phyloP scores from a whole-genome alignment of 2,329 filamentous ascomycete genomes.

The Tolypocladium tropicale region DNA sequence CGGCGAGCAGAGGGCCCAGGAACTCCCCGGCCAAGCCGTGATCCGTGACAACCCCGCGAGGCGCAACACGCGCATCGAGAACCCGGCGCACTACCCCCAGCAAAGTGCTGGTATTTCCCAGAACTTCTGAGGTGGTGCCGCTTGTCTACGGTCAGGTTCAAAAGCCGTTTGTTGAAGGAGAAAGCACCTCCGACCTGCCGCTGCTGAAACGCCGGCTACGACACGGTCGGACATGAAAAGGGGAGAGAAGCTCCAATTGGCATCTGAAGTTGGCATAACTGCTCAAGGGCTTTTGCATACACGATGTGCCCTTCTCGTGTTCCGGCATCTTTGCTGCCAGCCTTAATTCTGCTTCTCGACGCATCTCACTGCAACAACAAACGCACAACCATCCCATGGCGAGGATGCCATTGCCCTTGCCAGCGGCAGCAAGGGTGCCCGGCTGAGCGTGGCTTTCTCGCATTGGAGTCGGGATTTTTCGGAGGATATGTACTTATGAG shows the following conservation, averaged over 20 bases:
- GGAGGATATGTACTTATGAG: not conserved
- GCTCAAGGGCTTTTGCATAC: not conserved
- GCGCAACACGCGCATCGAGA: conserved; percentile 91
- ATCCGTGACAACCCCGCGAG: conserved; percentile 89
- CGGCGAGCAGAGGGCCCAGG: conserved; percentile 33
- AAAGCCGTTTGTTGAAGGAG: conserved; percentile 1
- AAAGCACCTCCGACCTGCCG: conserved; percentile 1
- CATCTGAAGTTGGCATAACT: not conserved
- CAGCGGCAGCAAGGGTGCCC: not conserved
- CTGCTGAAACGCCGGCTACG: not conserved
- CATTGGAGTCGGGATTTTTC: not conserved
- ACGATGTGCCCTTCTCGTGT: not conserved
- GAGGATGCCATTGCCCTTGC: not conserved
- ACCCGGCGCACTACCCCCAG: conserved; percentile 76
- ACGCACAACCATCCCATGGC: not conserved
- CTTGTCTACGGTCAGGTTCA: conserved; percentile 1
- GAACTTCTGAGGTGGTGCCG: conserved; percentile 62
- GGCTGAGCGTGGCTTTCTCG: not conserved
- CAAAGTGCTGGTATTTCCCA: conserved; percentile 93
- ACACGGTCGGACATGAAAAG: not conserved
- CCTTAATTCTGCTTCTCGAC: not conserved
- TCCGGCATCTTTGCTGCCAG: not conserved
- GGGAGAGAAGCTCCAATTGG: not conserved
- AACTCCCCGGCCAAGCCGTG: conserved; percentile 55
- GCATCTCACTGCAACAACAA: not conserved